These are phyloP conservation scores for Golubevia pallescens DNA, from an alignment of 1,284 basidiomycete genomes.

Conservation along the genomic window DNA sequence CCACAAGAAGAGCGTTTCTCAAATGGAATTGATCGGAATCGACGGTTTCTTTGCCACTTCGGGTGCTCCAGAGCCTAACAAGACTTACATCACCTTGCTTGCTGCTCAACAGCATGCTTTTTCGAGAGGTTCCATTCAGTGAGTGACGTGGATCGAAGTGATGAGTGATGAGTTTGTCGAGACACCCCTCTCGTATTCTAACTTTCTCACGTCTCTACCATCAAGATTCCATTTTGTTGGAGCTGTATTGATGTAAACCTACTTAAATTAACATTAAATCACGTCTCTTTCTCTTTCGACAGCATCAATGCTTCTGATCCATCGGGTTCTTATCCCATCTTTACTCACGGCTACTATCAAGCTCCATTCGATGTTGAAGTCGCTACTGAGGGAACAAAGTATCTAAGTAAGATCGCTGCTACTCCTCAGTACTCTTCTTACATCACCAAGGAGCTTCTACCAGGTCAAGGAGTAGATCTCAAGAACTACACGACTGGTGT, in stretches of 20 bases:
- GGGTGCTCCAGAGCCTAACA: slow-evolving; percentile 30
- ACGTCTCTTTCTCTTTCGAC: too few relatives aligned
- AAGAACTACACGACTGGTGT: slow-evolving; percentile 21
- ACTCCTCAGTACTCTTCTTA: slow-evolving; percentile 29
- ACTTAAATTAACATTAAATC: too few relatives aligned
- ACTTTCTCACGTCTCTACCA: too few relatives aligned
- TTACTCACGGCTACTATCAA: slow-evolving; percentile 3
- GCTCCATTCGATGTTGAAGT: slow-evolving; percentile 41
- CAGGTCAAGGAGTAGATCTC: slow-evolving; percentile 29
- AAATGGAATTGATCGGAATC: slow-evolving; percentile 56
- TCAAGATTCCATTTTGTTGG: too few relatives aligned
- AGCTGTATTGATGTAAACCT: too few relatives aligned
- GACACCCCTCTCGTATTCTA: too few relatives aligned
- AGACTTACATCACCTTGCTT: slow-evolving; percentile 51
- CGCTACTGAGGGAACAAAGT: slow-evolving; percentile 39
- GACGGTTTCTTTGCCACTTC: slow-evolving; percentile 52
- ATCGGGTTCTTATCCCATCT: background rate
- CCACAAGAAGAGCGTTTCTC: slow-evolving; percentile 31
- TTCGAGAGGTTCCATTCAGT: background rate
- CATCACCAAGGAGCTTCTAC: slow-evolving; percentile 31
- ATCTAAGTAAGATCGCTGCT: slow-evolving; percentile 39
- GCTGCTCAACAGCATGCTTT: slow-evolving; percentile 19
- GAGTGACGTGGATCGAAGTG: too few relatives aligned
- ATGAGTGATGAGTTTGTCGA: too few relatives aligned
- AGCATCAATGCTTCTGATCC: background rate